Percentiles rank a stretch among this genome's conserved stretches.
Evolutionary conservation across 2,329 filamentous ascomycete species (phyloP).

Genomic region (Zymoseptoria ardabiliae): DNA sequence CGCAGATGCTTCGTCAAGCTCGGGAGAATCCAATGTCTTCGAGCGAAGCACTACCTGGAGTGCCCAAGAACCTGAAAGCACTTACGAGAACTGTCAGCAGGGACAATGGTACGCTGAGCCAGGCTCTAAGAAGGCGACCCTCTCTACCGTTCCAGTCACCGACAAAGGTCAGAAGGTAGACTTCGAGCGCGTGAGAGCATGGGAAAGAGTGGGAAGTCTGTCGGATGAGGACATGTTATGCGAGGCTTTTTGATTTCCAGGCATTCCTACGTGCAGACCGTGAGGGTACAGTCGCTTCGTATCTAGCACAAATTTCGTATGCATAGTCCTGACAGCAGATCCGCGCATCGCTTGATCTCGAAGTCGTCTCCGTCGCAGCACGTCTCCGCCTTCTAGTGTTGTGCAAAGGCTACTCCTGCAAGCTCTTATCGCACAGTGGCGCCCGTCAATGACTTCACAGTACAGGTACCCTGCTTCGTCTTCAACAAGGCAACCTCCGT

Average conservation of each 20-base stretch:
- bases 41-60: slow-evolving; percentile 6
- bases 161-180: slow-evolving; percentile 11
- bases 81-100: slow-evolving; percentile 23
- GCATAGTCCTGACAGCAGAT: neutral
- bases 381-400: too few relatives aligned
- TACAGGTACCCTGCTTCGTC: slow-evolving; percentile 76
- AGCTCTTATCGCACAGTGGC: slow-evolving; percentile 67
- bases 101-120: slow-evolving; percentile 23
- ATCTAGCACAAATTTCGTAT: neutral
- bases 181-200: neutral
- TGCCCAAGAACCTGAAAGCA: slow-evolving; percentile 14
- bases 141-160: slow-evolving; percentile 23
- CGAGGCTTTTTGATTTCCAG: neutral
- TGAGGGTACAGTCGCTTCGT: neutral
- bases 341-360: too few relatives aligned
- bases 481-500: slow-evolving; percentile 56
- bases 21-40: slow-evolving; percentile 12
- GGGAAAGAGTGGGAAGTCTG: neutral
- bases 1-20: slow-evolving; percentile 10
- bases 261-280: neutral
- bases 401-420: neutral
- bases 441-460: slow-evolving; percentile 69
- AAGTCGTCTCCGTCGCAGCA: neutral
- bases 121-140: slow-evolving; percentile 18
- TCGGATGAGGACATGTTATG: neutral